Conservation (phyloP, 2,329 filamentous ascomycete species). For the Zymoseptoria pseudotritici region DNA sequence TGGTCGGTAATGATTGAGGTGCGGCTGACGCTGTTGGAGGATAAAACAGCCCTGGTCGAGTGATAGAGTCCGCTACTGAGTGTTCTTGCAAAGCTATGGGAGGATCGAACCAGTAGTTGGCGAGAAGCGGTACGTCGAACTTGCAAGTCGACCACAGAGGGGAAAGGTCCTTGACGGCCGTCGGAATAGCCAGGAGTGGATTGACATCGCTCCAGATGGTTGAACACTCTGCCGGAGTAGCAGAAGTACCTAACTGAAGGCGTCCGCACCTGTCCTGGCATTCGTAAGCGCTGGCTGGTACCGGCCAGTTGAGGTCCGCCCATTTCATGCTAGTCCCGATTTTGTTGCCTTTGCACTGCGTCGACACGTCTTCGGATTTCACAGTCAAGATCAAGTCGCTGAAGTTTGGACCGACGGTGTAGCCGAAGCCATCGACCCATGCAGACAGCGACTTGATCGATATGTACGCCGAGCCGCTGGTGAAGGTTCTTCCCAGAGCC, state of each 20-base stretch:
- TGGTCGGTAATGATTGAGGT: background rate
- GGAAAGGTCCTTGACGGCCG: slow-evolving; percentile 8
- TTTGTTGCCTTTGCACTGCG: slow-evolving; percentile 14
- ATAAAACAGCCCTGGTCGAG: background rate
- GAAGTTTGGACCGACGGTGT: slow-evolving; percentile 16
- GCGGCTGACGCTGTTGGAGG: slow-evolving; percentile 2
- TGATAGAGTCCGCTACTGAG: slow-evolving; percentile 1
- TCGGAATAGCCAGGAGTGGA: slow-evolving; percentile 17
- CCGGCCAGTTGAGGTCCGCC: slow-evolving; percentile 22
- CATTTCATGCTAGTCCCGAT: slow-evolving; percentile 13
- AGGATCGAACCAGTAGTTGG: slow-evolving; percentile 18
- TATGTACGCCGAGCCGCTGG: slow-evolving; percentile 15
- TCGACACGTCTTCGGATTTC: slow-evolving; percentile 10
- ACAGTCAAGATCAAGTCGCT: slow-evolving; percentile 15
- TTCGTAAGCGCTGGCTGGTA: slow-evolving; percentile 19
- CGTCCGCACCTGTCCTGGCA: slow-evolving; percentile 12
- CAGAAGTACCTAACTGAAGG: background rate
- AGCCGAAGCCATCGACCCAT: slow-evolving; percentile 7
- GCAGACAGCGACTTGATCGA: slow-evolving; percentile 20
- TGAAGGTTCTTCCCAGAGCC: slow-evolving; percentile 18
- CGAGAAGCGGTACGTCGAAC: slow-evolving; percentile 4
- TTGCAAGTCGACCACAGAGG: slow-evolving; percentile 13
- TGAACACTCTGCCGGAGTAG: slow-evolving; percentile 2
- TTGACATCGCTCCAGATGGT: slow-evolving; percentile 20
- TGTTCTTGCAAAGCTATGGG: slow-evolving; percentile 12